A percentile compares a stretch with the other conserved stretches of the same genome.
phyloP scores from a whole-genome alignment of 2,329 filamentous ascomycete genomes.

The Fusarium robinianum region DNA sequence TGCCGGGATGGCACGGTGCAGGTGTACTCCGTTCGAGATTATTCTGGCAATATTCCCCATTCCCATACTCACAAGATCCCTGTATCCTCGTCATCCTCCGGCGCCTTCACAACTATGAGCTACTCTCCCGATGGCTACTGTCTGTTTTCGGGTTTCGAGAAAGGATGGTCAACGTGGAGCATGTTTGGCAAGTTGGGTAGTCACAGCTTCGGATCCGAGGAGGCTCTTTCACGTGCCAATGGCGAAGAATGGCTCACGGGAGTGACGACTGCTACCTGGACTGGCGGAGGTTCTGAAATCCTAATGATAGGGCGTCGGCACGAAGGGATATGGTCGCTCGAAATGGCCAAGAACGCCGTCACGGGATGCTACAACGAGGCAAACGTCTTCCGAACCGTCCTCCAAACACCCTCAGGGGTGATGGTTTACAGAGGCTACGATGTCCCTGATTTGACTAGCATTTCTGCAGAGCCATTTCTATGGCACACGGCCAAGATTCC shows the following conservation, averaged over 20 bases:
- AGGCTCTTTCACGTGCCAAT: conserved; percentile 65
- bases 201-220: conserved; percentile 78
- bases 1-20: conserved; percentile 78
- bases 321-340: conserved; percentile 81
- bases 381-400: conserved; percentile 84
- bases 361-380: conserved; percentile 89
- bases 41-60: conserved; percentile 85
- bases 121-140: conserved; percentile 98
- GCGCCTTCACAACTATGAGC: conserved; percentile 71
- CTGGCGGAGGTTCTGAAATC: conserved; percentile 85
- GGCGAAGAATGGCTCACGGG: conserved; percentile 85
- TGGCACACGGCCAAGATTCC: conserved; percentile 94
- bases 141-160: conserved; percentile 88
- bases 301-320: conserved; percentile 72
- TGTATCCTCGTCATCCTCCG: conserved; percentile 69
- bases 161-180: conserved; percentile 95
- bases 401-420: conserved; percentile 85
- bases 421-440: conserved; percentile 96
- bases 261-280: conserved; percentile 78
- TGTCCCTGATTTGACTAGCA: conserved; percentile 83
- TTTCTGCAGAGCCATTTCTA: conserved; percentile 89
- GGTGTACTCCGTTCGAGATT: conserved; percentile 93
- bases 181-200: conserved; percentile 92
- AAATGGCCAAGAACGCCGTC: conserved; percentile 93
- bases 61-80: conserved; percentile 79